Conservation (phyloP, 805 yeast genomes). For the Candida peoriensis region DNA sequence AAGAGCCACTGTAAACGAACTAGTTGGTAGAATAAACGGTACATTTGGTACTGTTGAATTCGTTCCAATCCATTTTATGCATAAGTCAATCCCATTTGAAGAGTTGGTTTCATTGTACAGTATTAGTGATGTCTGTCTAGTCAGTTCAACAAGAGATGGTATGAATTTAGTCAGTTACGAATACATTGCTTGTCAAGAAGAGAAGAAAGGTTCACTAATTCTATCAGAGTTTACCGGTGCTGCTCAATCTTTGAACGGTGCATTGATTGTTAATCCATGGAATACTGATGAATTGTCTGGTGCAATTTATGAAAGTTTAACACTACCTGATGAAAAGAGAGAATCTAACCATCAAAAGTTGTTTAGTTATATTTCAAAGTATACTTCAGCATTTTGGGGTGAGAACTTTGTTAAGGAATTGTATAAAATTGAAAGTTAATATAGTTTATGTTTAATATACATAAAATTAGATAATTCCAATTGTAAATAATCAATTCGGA, state of each 20-base stretch:
- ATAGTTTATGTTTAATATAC: neutral
- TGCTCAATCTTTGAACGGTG: constrained; percentile 96
- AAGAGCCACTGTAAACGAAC: constrained; percentile 90
- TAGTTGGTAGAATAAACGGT: constrained; percentile 96
- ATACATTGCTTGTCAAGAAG: constrained; percentile 91
- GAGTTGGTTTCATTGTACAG: constrained; percentile 87
- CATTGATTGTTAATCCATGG: constrained; percentile 95
- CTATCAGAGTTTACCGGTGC: constrained; percentile 98
- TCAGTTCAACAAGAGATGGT: constrained; percentile 94
- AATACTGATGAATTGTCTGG: constrained; percentile 90
- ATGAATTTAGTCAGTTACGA: constrained; percentile 97
- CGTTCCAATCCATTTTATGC: constrained; percentile 96
- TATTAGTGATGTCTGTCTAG: constrained; percentile 84
- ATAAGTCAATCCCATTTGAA: constrained; percentile 83
- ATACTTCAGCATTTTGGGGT: constrained; percentile 97
- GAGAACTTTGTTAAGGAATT: constrained; percentile 90
- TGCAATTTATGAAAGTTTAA: constrained; percentile 81
- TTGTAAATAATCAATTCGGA: neutral
- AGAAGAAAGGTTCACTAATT: constrained; percentile 79
- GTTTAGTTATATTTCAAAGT: constrained; percentile 84
- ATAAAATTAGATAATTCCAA: neutral
- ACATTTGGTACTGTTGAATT: constrained; percentile 94
- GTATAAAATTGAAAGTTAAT: constrained; percentile 32
- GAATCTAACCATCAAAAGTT: constrained; percentile 74
- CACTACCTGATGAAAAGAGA: constrained; percentile 78